Base-by-base conservation (phyloP, 768 basidiomycete species). In the Gloeopeniophorella convolvens region DNA sequence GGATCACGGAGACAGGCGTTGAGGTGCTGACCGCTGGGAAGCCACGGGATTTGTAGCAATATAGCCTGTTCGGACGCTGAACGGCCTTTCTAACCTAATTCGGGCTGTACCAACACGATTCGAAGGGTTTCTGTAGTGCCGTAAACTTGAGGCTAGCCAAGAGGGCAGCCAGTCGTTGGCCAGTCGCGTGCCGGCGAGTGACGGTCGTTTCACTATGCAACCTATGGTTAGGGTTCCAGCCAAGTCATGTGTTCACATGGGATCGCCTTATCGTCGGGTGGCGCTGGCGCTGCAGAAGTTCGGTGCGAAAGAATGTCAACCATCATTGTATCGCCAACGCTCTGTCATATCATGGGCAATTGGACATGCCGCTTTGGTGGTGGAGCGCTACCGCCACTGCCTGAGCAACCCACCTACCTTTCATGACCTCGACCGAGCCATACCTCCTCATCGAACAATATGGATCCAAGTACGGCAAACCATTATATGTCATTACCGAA, bases 1-100 rank as follows among this genome's bases (percentile, higher is more conserved):
- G 93, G 45, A 83, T 97, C 60, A 96, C 93, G 24, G 92, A 93
- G 60, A 85, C 80, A 16, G 93, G 93, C 3, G 85, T 85, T 27
- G 93, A 97, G 65, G 74, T 93, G 54, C 73, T 97, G 24, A 95
- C 93, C 4, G 83, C 78, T 27, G 76, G 75, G 24, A 63, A 64
- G 55, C 65, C 59, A 16, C 57, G 65, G 45, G 65, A 67, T 52
- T 48, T 65, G 51, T 63, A 64, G 42, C 45, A 48, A 54, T 56
- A 42, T 54, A 54, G 40, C 51, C 46, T 43, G 51, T 53, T 53
- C 40, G 46, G 47, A 44, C 20, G 26, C 48, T 20, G 26, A 36
- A 32, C 52, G 28, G 33, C 35, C 47, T 28, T 54, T 42, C 44
- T n/a, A n/a, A 48, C 41, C 35, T 54, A 48, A 43, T 37, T 53